Conservation (phyloP, 2,329 filamentous ascomycete species). For the Zalaria obscura region DNA sequence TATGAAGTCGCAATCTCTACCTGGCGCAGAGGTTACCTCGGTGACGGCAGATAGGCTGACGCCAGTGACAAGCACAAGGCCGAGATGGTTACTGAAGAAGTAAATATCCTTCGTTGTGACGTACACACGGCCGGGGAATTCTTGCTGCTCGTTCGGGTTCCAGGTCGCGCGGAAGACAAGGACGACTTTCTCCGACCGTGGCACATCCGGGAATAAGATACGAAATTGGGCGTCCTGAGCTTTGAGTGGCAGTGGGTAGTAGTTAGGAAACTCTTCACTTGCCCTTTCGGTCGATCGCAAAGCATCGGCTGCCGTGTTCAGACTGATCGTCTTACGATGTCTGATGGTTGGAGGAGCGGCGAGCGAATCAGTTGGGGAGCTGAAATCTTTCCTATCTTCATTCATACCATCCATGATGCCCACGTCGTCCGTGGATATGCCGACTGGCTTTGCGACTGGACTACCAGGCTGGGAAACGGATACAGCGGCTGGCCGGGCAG, state of each 20-base stretch:
- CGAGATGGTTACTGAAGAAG: constrained; percentile 92
- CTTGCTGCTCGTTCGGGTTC: constrained; percentile 60
- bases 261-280: constrained; percentile 47
- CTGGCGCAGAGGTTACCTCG: constrained; percentile 80
- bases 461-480: constrained; percentile 5
- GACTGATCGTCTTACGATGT: constrained; percentile 43
- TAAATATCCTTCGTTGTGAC: constrained; percentile 79
- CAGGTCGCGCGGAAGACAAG: constrained; percentile 89
- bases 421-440: constrained; percentile 14
- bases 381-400: constrained; percentile 7
- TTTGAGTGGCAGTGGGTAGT: constrained; percentile 59
- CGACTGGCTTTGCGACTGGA: constrained; percentile 5
- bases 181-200: constrained; percentile 65
- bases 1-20: constrained; percentile 71
- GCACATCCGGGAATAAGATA: constrained; percentile 72
- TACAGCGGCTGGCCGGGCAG: constrained; percentile 7
- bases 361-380: constrained; percentile 2
- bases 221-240: constrained; percentile 89
- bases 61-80: constrained; percentile 70
- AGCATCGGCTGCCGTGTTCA: constrained; percentile 25
- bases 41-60: constrained; percentile 63
- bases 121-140: constrained; percentile 75
- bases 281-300: constrained; percentile 3
- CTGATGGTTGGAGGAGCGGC: constrained; percentile 10
- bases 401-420: constrained; percentile 15